These are phyloP conservation scores for Ostreobium quekettii DNA, from an alignment of 139 green algal genomes.

Conservation along the genomic window DNA sequence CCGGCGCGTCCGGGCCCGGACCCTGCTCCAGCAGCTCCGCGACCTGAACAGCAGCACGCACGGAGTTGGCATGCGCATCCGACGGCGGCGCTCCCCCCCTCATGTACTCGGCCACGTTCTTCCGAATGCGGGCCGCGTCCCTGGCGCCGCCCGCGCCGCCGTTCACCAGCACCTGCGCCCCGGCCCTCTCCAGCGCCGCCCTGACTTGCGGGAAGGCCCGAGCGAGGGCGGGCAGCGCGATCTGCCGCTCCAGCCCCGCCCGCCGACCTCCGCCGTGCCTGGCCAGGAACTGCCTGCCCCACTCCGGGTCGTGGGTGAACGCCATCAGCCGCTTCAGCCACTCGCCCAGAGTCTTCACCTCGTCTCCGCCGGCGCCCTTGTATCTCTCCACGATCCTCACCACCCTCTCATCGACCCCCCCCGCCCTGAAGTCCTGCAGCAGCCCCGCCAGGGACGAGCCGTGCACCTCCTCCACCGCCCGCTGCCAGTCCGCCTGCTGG, in stretches of 20 bases:
- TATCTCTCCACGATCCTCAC: constrained; percentile 48
- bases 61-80: too few relatives aligned
- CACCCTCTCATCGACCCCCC: constrained; percentile 29
- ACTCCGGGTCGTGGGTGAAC: too few relatives aligned
- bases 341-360: constrained; percentile 8
- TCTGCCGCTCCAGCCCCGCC: neutral
- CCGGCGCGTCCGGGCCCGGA: too few relatives aligned
- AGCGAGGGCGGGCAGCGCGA: neutral
- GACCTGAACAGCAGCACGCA: too few relatives aligned
- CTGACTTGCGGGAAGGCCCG: neutral
- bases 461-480: constrained; percentile 39
- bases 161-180: neutral
- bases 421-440: constrained; percentile 41
- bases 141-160: neutral
- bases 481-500: constrained; percentile 38
- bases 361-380: constrained; percentile 12
- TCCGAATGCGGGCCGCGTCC: too few relatives aligned
- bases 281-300: too few relatives aligned
- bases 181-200: neutral
- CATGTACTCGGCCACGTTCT: too few relatives aligned
- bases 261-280: too few relatives aligned
- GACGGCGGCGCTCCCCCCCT: too few relatives aligned
- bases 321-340: constrained; percentile 2
- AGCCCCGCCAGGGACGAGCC: constrained; percentile 34
- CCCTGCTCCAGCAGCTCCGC: too few relatives aligned